phyloP scores from a whole-genome alignment of 2,329 filamentous ascomycete species.

The Cordyceps farinosa region DNA sequence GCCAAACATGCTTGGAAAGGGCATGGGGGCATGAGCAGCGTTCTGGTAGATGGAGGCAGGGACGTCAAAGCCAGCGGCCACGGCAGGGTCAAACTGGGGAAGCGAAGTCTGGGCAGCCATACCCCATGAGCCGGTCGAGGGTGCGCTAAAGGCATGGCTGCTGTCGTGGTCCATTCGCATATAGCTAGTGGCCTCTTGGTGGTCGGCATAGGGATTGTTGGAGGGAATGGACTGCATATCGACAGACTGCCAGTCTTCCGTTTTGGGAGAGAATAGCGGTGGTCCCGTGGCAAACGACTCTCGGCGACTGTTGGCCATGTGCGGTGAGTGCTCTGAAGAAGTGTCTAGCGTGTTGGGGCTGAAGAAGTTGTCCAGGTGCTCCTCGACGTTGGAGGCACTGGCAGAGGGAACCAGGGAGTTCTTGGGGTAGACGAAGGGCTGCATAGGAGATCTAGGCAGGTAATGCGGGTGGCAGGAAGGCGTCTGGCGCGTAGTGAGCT shows the following conservation, averaged over 20 bases:
- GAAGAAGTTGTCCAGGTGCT: slow-evolving; percentile 10
- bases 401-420: slow-evolving; percentile 1
- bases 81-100: slow-evolving; percentile 61
- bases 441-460: neutral
- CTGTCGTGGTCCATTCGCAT: slow-evolving; percentile 58
- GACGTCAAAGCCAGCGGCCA: slow-evolving; percentile 54
- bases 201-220: slow-evolving; percentile 60
- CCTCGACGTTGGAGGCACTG: slow-evolving; percentile 9
- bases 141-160: slow-evolving; percentile 37
- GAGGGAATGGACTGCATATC: slow-evolving; percentile 63
- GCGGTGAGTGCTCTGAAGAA: slow-evolving; percentile 59
- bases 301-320: slow-evolving; percentile 59
- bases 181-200: slow-evolving; percentile 62
- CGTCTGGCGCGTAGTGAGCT: neutral
- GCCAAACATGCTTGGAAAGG: slow-evolving; percentile 56
- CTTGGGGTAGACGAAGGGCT: slow-evolving; percentile 4
- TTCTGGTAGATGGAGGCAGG: slow-evolving; percentile 51
- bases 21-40: slow-evolving; percentile 49
- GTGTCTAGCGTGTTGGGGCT: slow-evolving; percentile 45
- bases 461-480: neutral
- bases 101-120: slow-evolving; percentile 70
- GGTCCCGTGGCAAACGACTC: slow-evolving; percentile 58
- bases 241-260: slow-evolving; percentile 60
- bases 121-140: slow-evolving; percentile 45
- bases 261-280: slow-evolving; percentile 62